Conservation (phyloP, 192 early-diverging fungal species). For the Mortierella alpina region DNA sequence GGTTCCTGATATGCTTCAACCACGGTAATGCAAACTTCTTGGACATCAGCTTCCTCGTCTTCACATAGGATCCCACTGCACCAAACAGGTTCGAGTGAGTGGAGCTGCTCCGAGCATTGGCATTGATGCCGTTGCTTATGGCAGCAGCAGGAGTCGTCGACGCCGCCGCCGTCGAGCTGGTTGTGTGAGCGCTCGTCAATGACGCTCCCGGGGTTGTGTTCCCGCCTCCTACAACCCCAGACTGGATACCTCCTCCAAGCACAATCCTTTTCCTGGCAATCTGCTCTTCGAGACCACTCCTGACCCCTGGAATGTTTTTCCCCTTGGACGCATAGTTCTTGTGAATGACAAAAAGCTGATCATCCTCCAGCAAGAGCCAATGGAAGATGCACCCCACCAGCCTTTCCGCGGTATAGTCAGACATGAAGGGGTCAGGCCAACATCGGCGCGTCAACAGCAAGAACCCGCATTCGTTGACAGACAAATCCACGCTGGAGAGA, state of each 20-base stretch:
- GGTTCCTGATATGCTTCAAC: slow-evolving; percentile 57
- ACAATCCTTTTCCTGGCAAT: slow-evolving; percentile 5
- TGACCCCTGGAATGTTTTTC: slow-evolving; percentile 50
- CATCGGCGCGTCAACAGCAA: slow-evolving; percentile 61
- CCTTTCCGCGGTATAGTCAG: slow-evolving; percentile 60
- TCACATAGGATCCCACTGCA: slow-evolving; percentile 60
- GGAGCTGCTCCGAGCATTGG: slow-evolving; percentile 13
- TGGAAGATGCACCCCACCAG: slow-evolving; percentile 57
- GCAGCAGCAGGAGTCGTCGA: neutral
- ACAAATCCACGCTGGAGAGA: slow-evolving; percentile 60
- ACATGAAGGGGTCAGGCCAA: slow-evolving; percentile 71
- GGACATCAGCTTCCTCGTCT: slow-evolving; percentile 54
- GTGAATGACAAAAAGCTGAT: slow-evolving; percentile 59
- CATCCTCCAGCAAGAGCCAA: slow-evolving; percentile 66
- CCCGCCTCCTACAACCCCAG: neutral
- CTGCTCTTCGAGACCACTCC: slow-evolving; percentile 48
- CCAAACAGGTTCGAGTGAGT: slow-evolving; percentile 27
- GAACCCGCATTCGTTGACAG: slow-evolving; percentile 66
- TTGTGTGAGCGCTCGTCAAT: neutral
- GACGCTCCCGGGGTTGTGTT: neutral
- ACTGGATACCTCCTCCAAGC: neutral
- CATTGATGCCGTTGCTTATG: neutral
- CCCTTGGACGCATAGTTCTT: slow-evolving; percentile 55
- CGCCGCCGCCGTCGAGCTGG: neutral
- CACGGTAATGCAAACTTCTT: slow-evolving; percentile 63